These are phyloP conservation scores for Porcisia hertigi DNA, from an alignment of 208 protist species.

Conservation along the genomic window DNA sequence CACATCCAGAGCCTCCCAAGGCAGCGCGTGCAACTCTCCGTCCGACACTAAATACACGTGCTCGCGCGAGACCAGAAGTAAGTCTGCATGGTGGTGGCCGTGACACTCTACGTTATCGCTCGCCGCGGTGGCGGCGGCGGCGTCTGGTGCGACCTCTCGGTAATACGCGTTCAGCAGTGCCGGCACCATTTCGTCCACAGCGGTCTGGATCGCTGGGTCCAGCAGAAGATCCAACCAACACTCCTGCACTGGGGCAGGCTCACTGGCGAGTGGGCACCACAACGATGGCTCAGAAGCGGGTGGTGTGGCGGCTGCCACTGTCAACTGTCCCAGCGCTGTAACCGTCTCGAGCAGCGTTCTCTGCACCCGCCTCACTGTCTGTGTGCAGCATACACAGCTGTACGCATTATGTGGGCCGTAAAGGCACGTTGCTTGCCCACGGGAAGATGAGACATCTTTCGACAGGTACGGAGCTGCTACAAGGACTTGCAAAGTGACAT, in stretches of 20 bases:
- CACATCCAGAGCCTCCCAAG: conserved; percentile 64
- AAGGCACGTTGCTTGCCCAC: conserved; percentile 14
- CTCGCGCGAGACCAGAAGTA: conserved; percentile 47
- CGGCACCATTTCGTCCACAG: conserved; percentile 17
- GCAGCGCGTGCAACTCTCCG: conserved; percentile 54
- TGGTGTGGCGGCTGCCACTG: neutral
- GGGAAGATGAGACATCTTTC: neutral
- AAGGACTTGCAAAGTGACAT: conserved; percentile 9
- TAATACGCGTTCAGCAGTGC: conserved; percentile 23
- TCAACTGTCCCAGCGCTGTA: conserved; percentile 14
- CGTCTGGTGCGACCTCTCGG: neutral
- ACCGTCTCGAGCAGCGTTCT: conserved; percentile 14
- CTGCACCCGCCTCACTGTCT: conserved; percentile 7
- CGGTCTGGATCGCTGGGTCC: conserved; percentile 8
- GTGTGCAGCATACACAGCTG: neutral
- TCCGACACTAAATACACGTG: conserved; percentile 65
- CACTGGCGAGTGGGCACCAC: neutral
- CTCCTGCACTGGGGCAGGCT: neutral
- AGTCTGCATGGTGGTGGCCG: conserved; percentile 36
- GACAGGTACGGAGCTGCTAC: conserved; percentile 17
- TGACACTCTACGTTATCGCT: neutral
- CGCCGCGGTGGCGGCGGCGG: conserved; percentile 1
- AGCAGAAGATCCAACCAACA: conserved; percentile 29
- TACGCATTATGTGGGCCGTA: conserved; percentile 1
- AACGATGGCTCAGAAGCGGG: neutral